Evolutionary conservation across 164 flowering plant species (phyloP).

Genomic region (Cinnamomum chago): DNA sequence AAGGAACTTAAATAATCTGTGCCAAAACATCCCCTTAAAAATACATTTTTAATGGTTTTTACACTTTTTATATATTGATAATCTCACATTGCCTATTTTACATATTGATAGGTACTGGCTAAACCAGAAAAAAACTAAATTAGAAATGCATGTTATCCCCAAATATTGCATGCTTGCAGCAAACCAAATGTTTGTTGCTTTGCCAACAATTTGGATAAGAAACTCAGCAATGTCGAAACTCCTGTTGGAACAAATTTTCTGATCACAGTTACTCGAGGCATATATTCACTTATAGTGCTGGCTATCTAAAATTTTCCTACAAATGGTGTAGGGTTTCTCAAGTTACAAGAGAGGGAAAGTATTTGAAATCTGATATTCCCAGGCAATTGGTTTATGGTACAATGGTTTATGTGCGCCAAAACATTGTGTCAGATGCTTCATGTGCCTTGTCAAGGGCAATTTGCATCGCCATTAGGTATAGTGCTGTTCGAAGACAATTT

Average conservation of each 20-base stretch:
- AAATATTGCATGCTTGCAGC: too few relatives aligned
- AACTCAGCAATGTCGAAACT: neutral
- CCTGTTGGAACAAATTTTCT: neutral
- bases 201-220: too few relatives aligned
- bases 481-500: slow-evolving; percentile 97
- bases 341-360: slow-evolving; percentile 87
- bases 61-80: too few relatives aligned
- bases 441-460: slow-evolving; percentile 83
- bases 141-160: too few relatives aligned
- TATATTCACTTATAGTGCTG: neutral
- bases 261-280: neutral
- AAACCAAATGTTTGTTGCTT: too few relatives aligned
- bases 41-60: too few relatives aligned
- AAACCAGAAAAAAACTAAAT: too few relatives aligned
- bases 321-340: slow-evolving; percentile 59
- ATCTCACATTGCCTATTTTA: too few relatives aligned
- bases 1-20: too few relatives aligned
- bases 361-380: slow-evolving; percentile 74
- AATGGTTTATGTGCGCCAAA: slow-evolving; percentile 90
- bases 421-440: slow-evolving; percentile 92
- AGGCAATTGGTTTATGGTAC: slow-evolving; percentile 90
- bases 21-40: too few relatives aligned
- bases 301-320: neutral
- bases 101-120: too few relatives aligned
- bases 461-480: slow-evolving; percentile 92